A percentile compares a stretch with the other conserved stretches of the same genome.
Conservation (phyloP, 2,329 filamentous ascomycete species). For the Rhynchosporium secalis region DNA sequence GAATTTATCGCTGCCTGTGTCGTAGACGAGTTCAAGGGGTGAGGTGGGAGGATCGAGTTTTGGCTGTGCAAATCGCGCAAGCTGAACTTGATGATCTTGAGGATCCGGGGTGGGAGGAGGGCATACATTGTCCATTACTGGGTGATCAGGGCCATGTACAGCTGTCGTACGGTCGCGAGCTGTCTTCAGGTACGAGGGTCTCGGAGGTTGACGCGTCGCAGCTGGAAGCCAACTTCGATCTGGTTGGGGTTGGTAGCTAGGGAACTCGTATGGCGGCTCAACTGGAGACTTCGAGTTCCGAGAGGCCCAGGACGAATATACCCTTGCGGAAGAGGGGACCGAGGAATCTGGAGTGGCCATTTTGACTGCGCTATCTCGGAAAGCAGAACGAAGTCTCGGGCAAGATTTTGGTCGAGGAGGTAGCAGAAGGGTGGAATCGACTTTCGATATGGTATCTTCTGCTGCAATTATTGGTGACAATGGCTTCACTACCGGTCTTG, state of each 20-base stretch:
- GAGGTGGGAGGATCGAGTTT: background rate
- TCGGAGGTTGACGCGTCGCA: background rate
- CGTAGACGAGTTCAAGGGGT: conserved; percentile 27
- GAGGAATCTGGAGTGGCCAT: background rate
- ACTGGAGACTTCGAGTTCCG: background rate
- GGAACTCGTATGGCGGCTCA: background rate
- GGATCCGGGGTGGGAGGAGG: background rate
- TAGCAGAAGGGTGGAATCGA: background rate
- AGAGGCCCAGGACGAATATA: background rate
- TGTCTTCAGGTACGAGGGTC: background rate
- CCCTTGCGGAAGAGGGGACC: background rate
- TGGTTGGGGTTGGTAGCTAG: conserved; percentile 8
- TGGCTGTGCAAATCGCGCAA: background rate
- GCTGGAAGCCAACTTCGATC: conserved; percentile 2
- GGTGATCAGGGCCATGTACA: background rate
- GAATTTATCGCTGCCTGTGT: conserved; percentile 22
- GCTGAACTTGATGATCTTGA: background rate
- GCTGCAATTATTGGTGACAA: background rate
- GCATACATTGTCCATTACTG: background rate
- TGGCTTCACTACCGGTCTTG: background rate
- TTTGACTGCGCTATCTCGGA: background rate
- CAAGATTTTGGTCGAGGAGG: conserved; percentile 7
- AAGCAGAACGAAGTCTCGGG: background rate
- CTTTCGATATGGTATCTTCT: background rate
- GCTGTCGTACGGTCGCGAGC: background rate